Base-by-base conservation (phyloP, 257 asterid genomes). In the Fraxinus anomala region DNA sequence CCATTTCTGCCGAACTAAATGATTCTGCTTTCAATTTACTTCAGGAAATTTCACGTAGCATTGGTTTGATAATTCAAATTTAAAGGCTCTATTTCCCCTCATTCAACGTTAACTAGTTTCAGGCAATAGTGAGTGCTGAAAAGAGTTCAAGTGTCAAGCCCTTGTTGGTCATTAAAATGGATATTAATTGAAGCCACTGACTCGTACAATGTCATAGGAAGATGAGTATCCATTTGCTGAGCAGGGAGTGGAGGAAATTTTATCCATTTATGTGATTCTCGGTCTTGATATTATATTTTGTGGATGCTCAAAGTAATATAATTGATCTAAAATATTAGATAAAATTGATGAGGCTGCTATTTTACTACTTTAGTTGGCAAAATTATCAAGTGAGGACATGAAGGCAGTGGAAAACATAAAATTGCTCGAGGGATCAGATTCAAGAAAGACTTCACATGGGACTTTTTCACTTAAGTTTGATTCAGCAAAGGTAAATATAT, bases 381-480 rank as follows among this genome's bases (percentile, higher is more conserved):
- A 92, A 82, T 69, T 96, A 77, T 85, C 99, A 47, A 79, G 77
- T 1, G 98, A 89, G 67, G 99, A 96, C 86, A 94, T 96, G 97
- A 88, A 91, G 87, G 86, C 94, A 30, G 95, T 96, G 74, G 82
- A 85, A 84, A 96, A 96, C 66, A 93, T 96, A 98, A 96, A 86
- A 82, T 49, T 93, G 81, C 86, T 96, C 8, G 96, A 89, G 87
- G 94, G 87, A 73, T 61, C 90, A 68, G 91, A 80, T 39, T 68
- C 86, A 74, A 88, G 87, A 84, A 93, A 92, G 86, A 76, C 87
- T 73, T 82, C 97, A 23, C 76, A 72, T 21, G 96, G 94, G 66
- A 68, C 86, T 81, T 93, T 93, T 91, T 91, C 99, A 2, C 92
- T 96, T 70, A 96, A 93, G 83, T 96, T 96, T 82, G 99, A 96